Evolutionary conservation across 768 basidiomycete species (phyloP).

Genomic region (Suillus alpinus): DNA sequence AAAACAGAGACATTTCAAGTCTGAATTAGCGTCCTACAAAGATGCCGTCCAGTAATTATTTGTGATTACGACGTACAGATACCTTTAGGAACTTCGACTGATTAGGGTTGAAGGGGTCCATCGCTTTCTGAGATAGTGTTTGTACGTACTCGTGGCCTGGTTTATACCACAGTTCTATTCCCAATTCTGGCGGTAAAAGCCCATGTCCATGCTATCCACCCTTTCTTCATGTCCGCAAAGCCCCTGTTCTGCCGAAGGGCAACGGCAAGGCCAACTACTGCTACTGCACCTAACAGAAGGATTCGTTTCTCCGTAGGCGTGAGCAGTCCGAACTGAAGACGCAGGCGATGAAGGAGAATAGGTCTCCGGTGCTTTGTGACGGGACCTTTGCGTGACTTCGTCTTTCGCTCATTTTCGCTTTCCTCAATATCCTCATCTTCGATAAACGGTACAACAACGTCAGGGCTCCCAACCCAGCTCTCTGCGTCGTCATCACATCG

Average conservation of each 20-base stretch:
- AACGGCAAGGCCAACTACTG: slow-evolving; percentile 70
- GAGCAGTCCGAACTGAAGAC: slow-evolving; percentile 23
- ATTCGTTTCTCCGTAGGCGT: slow-evolving; percentile 26
- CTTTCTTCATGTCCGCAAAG: background rate
- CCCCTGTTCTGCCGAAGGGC: slow-evolving; percentile 31
- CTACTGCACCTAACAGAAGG: slow-evolving; percentile 61
- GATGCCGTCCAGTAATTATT: background rate
- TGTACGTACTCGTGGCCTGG: background rate
- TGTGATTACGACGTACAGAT: background rate
- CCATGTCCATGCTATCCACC: background rate
- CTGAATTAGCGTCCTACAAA: background rate
- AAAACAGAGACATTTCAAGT: background rate
- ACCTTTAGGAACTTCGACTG: background rate
- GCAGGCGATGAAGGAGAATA: slow-evolving; percentile 1
- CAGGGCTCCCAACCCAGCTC: slow-evolving; percentile 51
- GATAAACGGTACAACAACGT: slow-evolving; percentile 47
- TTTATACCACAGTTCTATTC: background rate
- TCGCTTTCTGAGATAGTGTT: background rate
- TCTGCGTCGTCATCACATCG: slow-evolving; percentile 57
- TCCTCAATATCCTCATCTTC: slow-evolving; percentile 36
- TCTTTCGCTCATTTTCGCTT: slow-evolving; percentile 28
- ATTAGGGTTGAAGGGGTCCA: background rate
- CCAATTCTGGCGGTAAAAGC: background rate
- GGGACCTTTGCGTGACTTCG: background rate
- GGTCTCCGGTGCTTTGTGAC: slow-evolving; percentile 8